Conservation (phyloP, 176 grass and related monocot species). For the Phoenix roebelenii region DNA sequence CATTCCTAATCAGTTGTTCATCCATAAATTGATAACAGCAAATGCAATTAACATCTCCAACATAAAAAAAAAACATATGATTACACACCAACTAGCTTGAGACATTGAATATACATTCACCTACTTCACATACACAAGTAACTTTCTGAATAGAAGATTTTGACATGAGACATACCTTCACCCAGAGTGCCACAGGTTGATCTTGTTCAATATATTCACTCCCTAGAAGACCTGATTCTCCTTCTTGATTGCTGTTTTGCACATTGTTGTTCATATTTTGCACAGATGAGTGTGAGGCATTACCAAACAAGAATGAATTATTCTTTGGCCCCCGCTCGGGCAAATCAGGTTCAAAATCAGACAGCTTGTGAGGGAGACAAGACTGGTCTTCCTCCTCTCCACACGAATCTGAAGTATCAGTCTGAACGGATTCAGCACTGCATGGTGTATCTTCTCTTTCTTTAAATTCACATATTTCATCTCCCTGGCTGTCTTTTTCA, state of each 20-base stretch:
- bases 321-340: slow-evolving; percentile 23
- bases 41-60: no score
- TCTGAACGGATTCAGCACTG: not conserved
- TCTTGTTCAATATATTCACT: slow-evolving; percentile 34
- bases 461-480: slow-evolving; percentile 22
- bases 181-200: slow-evolving; percentile 72
- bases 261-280: slow-evolving; percentile 33
- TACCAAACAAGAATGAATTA: slow-evolving; percentile 27
- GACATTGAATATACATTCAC: no score
- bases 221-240: slow-evolving; percentile 12
- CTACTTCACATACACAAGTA: no score
- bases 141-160: not conserved
- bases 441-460: slow-evolving; percentile 18
- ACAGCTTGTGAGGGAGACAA: slow-evolving; percentile 39
- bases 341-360: slow-evolving; percentile 31
- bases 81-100: no score
- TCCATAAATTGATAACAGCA: no score
- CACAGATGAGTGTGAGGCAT: slow-evolving; percentile 14
- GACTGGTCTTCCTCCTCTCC: slow-evolving; percentile 24
- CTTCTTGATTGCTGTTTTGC: slow-evolving; percentile 24
- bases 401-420: slow-evolving; percentile 13
- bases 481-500: slow-evolving; percentile 23
- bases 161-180: slow-evolving; percentile 54
- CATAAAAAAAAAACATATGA: no score
- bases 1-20: no score